Base-by-base conservation (phyloP, 257 asterid genomes). In the Solanum ahanhuiri region DNA sequence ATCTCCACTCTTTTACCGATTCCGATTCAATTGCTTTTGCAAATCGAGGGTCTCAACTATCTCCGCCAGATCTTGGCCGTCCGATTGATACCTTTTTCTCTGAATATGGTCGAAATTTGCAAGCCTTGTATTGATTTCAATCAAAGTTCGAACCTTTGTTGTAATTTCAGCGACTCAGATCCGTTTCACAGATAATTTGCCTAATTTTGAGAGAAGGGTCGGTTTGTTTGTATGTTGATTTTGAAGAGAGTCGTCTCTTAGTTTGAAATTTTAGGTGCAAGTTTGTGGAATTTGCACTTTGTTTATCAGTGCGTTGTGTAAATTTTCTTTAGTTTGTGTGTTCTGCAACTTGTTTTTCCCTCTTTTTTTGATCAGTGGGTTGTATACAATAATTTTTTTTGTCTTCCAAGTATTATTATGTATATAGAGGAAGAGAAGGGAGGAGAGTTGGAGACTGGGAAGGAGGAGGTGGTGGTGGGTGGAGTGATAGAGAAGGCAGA, bases 381-480 rank as follows among this genome's bases (percentile, higher is more conserved):
- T 25, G 64, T 43, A 9, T 23, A 77, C 0, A 8, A 12, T 3
- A 0, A 3, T 12, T 43, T 12, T 12, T 23, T 25, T 43, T 8
- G 5, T 6, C 23, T 63, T 48, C 45, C 54, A 81, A 88, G 83
- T 35, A 10, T 86, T 57, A 88, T 83, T 73, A 93, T 93, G 96
- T 83, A 84, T 86, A 89, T 93, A 85, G 91, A 92, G 87, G 96
- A 91, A 86, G 30, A 88, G 58, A 85, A 86, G 43, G 93, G 75
- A 58, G 89, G 64, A 39, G 88, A 72, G 41, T 31, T 87, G 64
- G 89, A 41, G 83, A 12, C 18, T 63, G 87, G 23, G 87, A 83
- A 37, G 83, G 81, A 54, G 86, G 90, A 69, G 85, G 87, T 37
- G 81, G 89, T 51, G 85, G 88, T 37, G 54, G 58, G 79, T 54